Conservation (phyloP, 2,329 filamentous ascomycete species). For the Neofusicoccum cordaticola region DNA sequence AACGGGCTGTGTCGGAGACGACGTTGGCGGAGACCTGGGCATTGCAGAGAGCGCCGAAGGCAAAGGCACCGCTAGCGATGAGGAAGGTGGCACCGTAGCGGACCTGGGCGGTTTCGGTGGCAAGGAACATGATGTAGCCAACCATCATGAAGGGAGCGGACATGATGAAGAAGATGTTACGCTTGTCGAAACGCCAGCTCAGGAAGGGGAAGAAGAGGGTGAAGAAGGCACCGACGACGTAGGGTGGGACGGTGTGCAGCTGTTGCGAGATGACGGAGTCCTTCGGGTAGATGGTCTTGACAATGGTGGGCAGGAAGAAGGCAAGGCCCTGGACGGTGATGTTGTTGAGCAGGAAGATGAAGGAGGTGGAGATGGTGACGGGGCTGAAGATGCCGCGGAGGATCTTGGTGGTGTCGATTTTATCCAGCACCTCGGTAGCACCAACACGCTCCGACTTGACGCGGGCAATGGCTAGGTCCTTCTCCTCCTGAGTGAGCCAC, state of each 20-base stretch:
- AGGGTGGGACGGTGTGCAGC: constrained; percentile 68
- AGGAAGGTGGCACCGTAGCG: constrained; percentile 71
- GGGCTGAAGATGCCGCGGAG: constrained; percentile 63
- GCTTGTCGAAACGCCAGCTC: constrained; percentile 59
- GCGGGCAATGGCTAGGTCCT: constrained; percentile 63
- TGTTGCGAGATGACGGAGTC: constrained; percentile 61
- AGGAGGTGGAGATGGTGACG: constrained; percentile 54
- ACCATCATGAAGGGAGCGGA: constrained; percentile 63
- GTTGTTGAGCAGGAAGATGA: constrained; percentile 65
- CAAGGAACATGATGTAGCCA: constrained; percentile 70
- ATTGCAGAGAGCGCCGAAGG: constrained; percentile 63
- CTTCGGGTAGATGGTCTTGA: constrained; percentile 64
- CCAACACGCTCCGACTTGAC: constrained; percentile 67
- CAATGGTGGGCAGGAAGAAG: constrained; percentile 70
- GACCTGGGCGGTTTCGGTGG: constrained; percentile 46
- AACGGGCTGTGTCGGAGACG: constrained; percentile 66
- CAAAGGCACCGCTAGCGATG: constrained; percentile 62
- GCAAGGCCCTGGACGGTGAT: constrained; percentile 69
- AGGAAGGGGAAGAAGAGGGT: constrained; percentile 60
- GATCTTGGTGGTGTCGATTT: constrained; percentile 58
- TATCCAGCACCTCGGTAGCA: constrained; percentile 62
- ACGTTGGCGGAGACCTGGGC: constrained; percentile 69
- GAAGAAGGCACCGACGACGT: constrained; percentile 67
- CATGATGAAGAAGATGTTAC: constrained; percentile 60
- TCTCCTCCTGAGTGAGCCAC: constrained; percentile 66